A percentile compares a stretch with the other conserved stretches of the same genome.
Conservation (phyloP, 805 yeast genomes). For the Soucietia sequanensis region DNA sequence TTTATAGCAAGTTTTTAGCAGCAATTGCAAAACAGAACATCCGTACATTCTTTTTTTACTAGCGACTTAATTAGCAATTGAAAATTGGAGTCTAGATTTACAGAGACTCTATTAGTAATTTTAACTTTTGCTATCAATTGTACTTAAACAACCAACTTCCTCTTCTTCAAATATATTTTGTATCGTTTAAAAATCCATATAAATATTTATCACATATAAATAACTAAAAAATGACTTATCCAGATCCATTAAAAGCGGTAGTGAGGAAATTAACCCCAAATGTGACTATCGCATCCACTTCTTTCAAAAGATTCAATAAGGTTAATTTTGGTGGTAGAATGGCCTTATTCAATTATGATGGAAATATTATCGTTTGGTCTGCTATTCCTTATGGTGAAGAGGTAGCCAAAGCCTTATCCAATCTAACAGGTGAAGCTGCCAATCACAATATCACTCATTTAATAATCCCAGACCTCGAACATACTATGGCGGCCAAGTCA, state of each 20-base stretch:
- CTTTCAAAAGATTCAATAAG: constrained; percentile 29
- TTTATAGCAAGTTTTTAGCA: too few relatives aligned
- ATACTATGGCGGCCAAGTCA: constrained; percentile 58
- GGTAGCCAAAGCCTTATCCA: constrained; percentile 38
- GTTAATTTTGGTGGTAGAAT: constrained; percentile 43
- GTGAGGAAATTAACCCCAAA: constrained; percentile 31
- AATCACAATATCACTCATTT: constrained; percentile 44
- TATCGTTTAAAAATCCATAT: too few relatives aligned
- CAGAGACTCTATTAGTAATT: too few relatives aligned
- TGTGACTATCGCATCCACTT: constrained; percentile 31
- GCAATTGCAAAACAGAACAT: too few relatives aligned
- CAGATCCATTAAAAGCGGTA: constrained; percentile 29
- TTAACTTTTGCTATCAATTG: too few relatives aligned
- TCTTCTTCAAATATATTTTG: too few relatives aligned
- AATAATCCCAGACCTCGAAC: constrained; percentile 63
- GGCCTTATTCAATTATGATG: constrained; percentile 35
- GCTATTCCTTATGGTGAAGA: constrained; percentile 55
- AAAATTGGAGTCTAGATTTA: too few relatives aligned
- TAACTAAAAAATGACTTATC: constrained; percentile 36
- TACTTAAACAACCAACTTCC: too few relatives aligned
- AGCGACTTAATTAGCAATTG: too few relatives aligned
- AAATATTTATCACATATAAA: too few relatives aligned
- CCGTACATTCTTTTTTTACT: too few relatives aligned
- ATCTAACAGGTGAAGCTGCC: constrained; percentile 29
- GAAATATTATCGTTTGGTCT: constrained; percentile 48